Evolutionary conservation across 768 basidiomycete species (phyloP), one percentile per base, ranked within the genome.

Genomic region (Mycena kentingensis): DNA sequence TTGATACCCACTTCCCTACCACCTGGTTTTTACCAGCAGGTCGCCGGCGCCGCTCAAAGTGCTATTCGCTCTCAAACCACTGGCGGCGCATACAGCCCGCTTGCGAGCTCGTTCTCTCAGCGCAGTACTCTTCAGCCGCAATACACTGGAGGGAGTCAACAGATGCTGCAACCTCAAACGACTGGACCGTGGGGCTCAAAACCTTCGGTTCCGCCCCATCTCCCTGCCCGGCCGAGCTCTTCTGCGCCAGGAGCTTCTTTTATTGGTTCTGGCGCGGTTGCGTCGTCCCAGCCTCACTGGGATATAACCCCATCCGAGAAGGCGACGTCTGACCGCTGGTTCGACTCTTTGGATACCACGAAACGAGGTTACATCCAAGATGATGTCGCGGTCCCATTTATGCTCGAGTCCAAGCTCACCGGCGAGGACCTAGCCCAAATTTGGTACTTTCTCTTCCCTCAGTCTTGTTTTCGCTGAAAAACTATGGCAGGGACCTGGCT

Each of bases 381-480:
- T 7, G 93, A 96, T 53, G 84, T 92, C 28, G 97, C 93, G 7
- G 97, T 97, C 4, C 93, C 92, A 3, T 98, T 98, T 71, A 89
- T 99, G 87, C 67, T 96, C 53, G 86, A 93, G 69, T 95, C 93
- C 27, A 85, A 89, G 39, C 72, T 99, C 39, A 78, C 85, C 1
- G 89, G 90, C 54, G 86, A 87, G 24, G 78, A 81, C 22, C 78
- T 99, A n/a, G 97, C 97, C 4, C 87, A 82, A 61, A 76, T 99
- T 43, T 99, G 97, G 96, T 96, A 63, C 46, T 87, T 75, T 19
- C 21, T 28, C 5, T 39, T 42, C 21, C 21, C 26, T 29, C 28
- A 16, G n/a, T 46, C 37, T 29, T 37, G 16, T 29, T 46, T 1
- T 54, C 38, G 21, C 46, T 25, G 54, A 43, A 60, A 57, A 35